Conservation (phyloP, 129 eudicot genomes). For the Flaveria sonorensis region DNA sequence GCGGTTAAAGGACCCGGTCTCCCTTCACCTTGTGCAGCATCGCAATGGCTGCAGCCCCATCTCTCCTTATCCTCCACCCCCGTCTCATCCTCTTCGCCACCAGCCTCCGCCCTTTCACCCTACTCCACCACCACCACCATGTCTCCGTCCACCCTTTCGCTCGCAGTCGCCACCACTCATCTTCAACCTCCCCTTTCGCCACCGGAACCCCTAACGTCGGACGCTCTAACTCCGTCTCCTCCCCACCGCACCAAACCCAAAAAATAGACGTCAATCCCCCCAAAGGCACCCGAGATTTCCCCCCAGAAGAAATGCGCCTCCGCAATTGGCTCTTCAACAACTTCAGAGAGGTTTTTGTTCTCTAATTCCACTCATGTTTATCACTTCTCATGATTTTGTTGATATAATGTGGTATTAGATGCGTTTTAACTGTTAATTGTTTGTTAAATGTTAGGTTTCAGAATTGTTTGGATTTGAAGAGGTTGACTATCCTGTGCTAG, state of each 20-base stretch:
- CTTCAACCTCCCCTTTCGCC: slow-evolving; percentile 27
- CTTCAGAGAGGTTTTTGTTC: slow-evolving; percentile 62
- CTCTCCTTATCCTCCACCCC: slow-evolving; percentile 71
- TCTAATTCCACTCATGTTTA: slow-evolving; percentile 1
- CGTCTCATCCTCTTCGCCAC: slow-evolving; percentile 46
- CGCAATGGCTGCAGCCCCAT: slow-evolving; percentile 52
- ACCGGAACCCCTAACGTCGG: slow-evolving; percentile 54
- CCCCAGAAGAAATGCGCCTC: slow-evolving; percentile 96
- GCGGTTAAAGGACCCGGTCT: background rate
- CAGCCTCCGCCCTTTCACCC: slow-evolving; percentile 46
- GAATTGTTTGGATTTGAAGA: slow-evolving; percentile 88
- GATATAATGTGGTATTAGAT: background rate
- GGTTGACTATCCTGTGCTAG: slow-evolving; percentile 94
- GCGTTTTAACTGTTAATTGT: slow-evolving; percentile 23
- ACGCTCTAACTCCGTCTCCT: slow-evolving; percentile 57
- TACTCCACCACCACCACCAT: slow-evolving; percentile 31
- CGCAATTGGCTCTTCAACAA: slow-evolving; percentile 86
- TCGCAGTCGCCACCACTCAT: slow-evolving; percentile 30
- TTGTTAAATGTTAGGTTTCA: slow-evolving; percentile 59
- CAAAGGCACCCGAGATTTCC: slow-evolving; percentile 94
- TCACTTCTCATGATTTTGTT: background rate
- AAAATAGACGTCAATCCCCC: slow-evolving; percentile 96
- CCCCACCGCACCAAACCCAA: slow-evolving; percentile 45
- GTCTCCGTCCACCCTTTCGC: slow-evolving; percentile 28
- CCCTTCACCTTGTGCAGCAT: background rate